These are phyloP conservation scores for Mortierella sp. DNA, from an alignment of 371 early-diverging fungal genomes.

Conservation along the genomic window DNA sequence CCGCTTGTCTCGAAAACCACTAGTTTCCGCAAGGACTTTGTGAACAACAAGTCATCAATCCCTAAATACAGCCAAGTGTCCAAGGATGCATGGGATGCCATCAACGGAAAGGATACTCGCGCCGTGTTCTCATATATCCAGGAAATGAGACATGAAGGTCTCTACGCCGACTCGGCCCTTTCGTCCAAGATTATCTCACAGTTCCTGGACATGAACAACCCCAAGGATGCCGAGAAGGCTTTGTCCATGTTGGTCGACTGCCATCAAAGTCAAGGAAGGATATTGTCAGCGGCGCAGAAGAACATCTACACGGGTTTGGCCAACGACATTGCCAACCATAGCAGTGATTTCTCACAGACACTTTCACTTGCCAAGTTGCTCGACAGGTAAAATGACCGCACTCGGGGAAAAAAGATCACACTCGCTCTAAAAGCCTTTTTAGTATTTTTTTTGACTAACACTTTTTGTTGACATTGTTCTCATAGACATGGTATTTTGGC, in stretches of 20 bases:
- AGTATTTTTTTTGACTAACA: background rate
- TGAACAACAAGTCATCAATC: background rate
- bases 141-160: slow-evolving; percentile 40
- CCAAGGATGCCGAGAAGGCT: slow-evolving; percentile 47
- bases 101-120: slow-evolving; percentile 41
- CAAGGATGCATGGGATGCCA: slow-evolving; percentile 38
- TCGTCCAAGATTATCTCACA: slow-evolving; percentile 37
- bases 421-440: background rate
- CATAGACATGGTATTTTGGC: slow-evolving; percentile 42
- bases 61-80: slow-evolving; percentile 30
- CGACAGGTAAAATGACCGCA: slow-evolving; percentile 25
- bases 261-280: slow-evolving; percentile 30
- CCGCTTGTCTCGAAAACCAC: slow-evolving; percentile 11
- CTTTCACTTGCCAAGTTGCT: slow-evolving; percentile 48
- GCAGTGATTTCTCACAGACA: slow-evolving; percentile 49
- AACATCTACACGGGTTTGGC: slow-evolving; percentile 36
- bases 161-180: slow-evolving; percentile 41
- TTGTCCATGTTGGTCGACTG: slow-evolving; percentile 50
- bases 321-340: slow-evolving; percentile 47
- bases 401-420: background rate
- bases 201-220: slow-evolving; percentile 39
- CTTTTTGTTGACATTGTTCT: background rate
- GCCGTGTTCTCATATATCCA: slow-evolving; percentile 42
- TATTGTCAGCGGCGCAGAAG: slow-evolving; percentile 32
- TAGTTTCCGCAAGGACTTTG: slow-evolving; percentile 13